Evolutionary conservation across 208 protist species (phyloP).

Genomic region (Wallacemonas rigidus): DNA sequence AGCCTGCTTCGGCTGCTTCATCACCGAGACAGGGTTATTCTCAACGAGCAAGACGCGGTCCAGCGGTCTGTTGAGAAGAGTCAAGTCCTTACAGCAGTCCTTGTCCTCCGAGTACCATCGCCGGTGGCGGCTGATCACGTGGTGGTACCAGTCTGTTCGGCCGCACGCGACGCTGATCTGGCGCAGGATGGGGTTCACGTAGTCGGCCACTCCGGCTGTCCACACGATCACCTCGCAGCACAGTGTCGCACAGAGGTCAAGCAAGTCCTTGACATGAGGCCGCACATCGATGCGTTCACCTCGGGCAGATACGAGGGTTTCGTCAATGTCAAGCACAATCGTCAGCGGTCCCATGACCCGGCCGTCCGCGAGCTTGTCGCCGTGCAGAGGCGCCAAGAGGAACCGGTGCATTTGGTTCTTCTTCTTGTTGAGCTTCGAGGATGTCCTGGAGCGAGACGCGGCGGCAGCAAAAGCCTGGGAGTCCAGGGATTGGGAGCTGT

Average conservation of each 20-base stretch:
- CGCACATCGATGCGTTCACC: slow-evolving; percentile 53
- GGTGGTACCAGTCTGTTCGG: slow-evolving; percentile 69
- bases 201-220: slow-evolving; percentile 57
- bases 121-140: slow-evolving; percentile 76
- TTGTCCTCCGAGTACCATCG: slow-evolving; percentile 56
- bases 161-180: slow-evolving; percentile 43
- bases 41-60: slow-evolving; percentile 71
- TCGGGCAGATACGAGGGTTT: slow-evolving; percentile 75
- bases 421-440: background rate
- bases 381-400: slow-evolving; percentile 16
- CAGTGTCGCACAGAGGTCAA: slow-evolving; percentile 52
- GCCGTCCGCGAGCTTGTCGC: background rate
- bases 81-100: slow-evolving; percentile 69
- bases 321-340: slow-evolving; percentile 82
- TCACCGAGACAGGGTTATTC: slow-evolving; percentile 77
- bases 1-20: slow-evolving; percentile 44
- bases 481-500: slow-evolving; percentile 15
- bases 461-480: background rate
- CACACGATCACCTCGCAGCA: slow-evolving; percentile 80
- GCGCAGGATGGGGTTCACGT: slow-evolving; percentile 71
- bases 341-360: slow-evolving; percentile 36
- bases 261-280: slow-evolving; percentile 50
- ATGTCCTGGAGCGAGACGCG: background rate
- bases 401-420: slow-evolving; percentile 1
- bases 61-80: slow-evolving; percentile 48